Conservation (phyloP, 2,329 filamentous ascomycete genomes). For the Fusarium redolens region DNA sequence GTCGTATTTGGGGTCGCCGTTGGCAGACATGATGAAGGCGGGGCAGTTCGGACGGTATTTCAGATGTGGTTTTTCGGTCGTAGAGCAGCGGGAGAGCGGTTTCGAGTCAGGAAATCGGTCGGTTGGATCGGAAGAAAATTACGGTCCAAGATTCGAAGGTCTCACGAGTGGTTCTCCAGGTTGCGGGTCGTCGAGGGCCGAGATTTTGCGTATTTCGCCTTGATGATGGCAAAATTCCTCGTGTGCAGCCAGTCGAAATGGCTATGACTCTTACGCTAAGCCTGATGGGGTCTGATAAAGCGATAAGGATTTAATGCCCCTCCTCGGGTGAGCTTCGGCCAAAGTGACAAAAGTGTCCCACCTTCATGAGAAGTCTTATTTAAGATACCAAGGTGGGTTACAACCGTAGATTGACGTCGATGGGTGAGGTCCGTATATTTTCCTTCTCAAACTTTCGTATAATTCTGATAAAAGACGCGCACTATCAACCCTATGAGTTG, state of each 20-base stretch:
- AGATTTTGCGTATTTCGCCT: conserved; percentile 50
- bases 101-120: conserved; percentile 23
- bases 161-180: conserved; percentile 29
- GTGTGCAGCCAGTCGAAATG: conserved; percentile 52
- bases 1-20: conserved; percentile 73
- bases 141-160: conserved; percentile 27
- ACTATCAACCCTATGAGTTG: neutral
- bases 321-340: conserved; percentile 49
- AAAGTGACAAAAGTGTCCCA: neutral
- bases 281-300: conserved; percentile 51
- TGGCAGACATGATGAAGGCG: conserved; percentile 62
- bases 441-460: neutral
- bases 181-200: conserved; percentile 34
- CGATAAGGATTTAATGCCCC: conserved; percentile 54
- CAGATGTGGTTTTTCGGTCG: conserved; percentile 38
- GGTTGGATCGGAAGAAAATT: conserved; percentile 34
- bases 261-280: conserved; percentile 55
- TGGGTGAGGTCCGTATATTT: neutral
- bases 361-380: neutral
- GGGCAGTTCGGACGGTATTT: conserved; percentile 44
- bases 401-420: neutral
- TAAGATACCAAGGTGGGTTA: neutral
- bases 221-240: conserved; percentile 56
- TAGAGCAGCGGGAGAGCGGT: conserved; percentile 22
- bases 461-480: neutral